Evolutionary conservation across 306 rosid species (phyloP).

Genomic region (Clitoria ternatea): DNA sequence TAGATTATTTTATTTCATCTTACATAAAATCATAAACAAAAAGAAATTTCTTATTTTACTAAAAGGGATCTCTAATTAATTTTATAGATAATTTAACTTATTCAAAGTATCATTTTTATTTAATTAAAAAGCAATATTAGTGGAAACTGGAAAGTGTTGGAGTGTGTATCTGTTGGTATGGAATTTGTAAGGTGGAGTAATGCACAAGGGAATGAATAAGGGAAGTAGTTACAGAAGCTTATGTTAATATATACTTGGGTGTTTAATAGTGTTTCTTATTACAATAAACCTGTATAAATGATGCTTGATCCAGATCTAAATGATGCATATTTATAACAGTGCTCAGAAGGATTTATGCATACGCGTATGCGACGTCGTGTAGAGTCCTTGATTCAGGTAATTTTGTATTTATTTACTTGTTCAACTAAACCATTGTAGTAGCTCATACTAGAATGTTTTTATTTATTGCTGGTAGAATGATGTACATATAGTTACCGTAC

Average conservation of each 20-base stretch:
- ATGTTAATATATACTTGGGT: not conserved
- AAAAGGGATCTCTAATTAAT: not conserved
- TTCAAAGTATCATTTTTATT: not conserved
- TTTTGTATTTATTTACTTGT: conserved; percentile 22
- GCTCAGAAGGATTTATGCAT: conserved; percentile 99
- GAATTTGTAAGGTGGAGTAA: not conserved
- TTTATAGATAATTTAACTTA: not conserved
- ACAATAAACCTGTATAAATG: not conserved
- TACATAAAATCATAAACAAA: not conserved
- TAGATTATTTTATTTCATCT: not conserved
- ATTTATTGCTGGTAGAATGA: not conserved
- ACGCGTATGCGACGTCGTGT: conserved; percentile 99
- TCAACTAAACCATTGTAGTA: conserved; percentile 6
- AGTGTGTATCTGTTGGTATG: not conserved
- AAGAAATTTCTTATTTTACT: not conserved
- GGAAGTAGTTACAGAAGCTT: conserved; percentile 17
- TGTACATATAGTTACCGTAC: no score
- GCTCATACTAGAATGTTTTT: not conserved
- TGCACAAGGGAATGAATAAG: not conserved
- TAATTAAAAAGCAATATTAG: not conserved
- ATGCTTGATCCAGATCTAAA: conserved; percentile 12
- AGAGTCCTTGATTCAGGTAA: conserved; percentile 89
- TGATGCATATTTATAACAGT: conserved; percentile 44
- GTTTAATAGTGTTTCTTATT: not conserved
- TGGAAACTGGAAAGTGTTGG: not conserved